phyloP scores from a whole-genome alignment of 208 protist genomes.

The Vickermania ingenoplastis region DNA sequence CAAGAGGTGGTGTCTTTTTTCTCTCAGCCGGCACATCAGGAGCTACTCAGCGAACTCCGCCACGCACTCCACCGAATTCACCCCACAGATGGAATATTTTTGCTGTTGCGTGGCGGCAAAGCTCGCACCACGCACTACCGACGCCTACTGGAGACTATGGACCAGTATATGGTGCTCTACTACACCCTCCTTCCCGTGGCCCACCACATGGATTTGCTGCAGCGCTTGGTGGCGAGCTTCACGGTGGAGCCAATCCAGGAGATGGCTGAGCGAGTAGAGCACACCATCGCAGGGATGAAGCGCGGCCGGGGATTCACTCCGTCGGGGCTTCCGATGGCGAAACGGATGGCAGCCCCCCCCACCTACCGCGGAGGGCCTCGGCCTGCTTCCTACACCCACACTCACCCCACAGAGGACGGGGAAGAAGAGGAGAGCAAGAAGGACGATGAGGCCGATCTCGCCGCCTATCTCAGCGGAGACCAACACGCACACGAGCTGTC shows the following conservation, averaged over 20 bases:
- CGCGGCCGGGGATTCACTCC: no score
- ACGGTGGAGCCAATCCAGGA: not conserved
- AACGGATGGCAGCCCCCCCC: no score
- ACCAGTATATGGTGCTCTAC: slow-evolving; percentile 26
- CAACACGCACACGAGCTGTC: no score
- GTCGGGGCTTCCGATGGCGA: no score
- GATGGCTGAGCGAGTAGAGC: no score
- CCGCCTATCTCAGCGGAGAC: no score
- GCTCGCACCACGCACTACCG: slow-evolving; percentile 48
- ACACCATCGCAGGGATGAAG: no score
- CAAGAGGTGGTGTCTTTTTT: slow-evolving; percentile 67
- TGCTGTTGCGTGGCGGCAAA: slow-evolving; percentile 49
- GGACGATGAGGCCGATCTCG: no score
- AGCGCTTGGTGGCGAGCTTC: not conserved
- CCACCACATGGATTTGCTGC: slow-evolving; percentile 20
- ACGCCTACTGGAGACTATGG: slow-evolving; percentile 39
- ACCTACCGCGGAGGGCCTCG: no score
- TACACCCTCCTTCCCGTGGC: slow-evolving; percentile 28
- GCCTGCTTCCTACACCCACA: no score
- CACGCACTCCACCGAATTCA: slow-evolving; percentile 34
- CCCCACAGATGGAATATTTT: slow-evolving; percentile 49
- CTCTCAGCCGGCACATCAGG: slow-evolving; percentile 22
- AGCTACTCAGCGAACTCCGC: slow-evolving; percentile 34
- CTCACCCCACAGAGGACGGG: no score
- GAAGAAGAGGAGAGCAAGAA: no score